A percentile compares a stretch with the other conserved stretches of the same genome.
phyloP scores from a whole-genome alignment of 208 protist genomes.

The Blechomonas ayalai region DNA sequence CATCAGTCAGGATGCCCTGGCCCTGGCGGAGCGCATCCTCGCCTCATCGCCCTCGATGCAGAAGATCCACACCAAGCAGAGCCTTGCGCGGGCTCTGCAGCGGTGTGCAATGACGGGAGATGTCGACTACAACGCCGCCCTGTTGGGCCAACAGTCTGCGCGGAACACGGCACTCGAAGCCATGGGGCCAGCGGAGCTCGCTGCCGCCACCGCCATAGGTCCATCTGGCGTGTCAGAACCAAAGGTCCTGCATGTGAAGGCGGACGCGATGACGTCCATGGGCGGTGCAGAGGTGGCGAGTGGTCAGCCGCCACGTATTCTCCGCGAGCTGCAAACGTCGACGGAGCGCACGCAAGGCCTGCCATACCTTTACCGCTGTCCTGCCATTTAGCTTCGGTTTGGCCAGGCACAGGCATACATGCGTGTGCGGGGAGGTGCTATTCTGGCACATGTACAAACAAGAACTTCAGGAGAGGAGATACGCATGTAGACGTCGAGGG shows the following conservation, averaged over 20 bases:
- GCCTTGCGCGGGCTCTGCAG: constrained; percentile 76
- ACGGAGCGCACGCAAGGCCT: constrained; percentile 84
- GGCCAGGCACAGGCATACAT: not conserved
- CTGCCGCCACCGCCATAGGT: not conserved
- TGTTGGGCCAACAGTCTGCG: no score
- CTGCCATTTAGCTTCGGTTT: constrained; percentile 49
- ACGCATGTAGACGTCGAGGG: no score
- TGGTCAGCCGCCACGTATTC: constrained; percentile 22
- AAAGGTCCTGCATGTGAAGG: constrained; percentile 34
- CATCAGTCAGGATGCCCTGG: constrained; percentile 70
- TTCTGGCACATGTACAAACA: no score
- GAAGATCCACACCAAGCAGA: constrained; percentile 84
- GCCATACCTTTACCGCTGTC: constrained; percentile 89
- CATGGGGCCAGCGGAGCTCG: constrained; percentile 2
- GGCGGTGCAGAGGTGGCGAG: constrained; percentile 2
- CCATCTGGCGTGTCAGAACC: constrained; percentile 14
- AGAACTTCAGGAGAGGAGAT: no score
- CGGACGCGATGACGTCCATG: constrained; percentile 20
- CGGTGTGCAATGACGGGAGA: constrained; percentile 50
- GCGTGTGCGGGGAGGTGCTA: no score
- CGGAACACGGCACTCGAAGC: not conserved
- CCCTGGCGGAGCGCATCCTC: constrained; percentile 81
- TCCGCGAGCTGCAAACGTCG: constrained; percentile 72
- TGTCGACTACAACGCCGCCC: constrained; percentile 23
- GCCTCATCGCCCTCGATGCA: constrained; percentile 68